Base-by-base conservation (phyloP, 306 rosid species). In the Ormosia semicastrata region DNA sequence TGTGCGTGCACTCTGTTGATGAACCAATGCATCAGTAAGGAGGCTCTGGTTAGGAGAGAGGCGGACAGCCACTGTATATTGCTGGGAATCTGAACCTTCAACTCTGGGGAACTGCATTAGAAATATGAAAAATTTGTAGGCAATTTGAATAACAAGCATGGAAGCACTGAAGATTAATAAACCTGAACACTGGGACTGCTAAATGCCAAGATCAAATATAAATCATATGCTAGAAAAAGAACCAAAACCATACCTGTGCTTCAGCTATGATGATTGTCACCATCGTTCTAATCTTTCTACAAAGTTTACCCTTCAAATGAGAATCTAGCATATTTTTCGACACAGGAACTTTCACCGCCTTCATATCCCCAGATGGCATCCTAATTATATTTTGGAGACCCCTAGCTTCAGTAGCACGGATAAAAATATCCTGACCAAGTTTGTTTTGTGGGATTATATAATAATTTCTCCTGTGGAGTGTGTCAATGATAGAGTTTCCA, bases 331-430 rank as follows among this genome's bases (percentile, higher is more conserved):
- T 90, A 89, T 93, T 89, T 87, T 90, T 95, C 8, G 96, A 95
- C 66, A 88, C 94, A 3, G 98, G 98, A 86, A 95, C 99, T 91
- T 92, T 92, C 40, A 95, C 79, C 34, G 96, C 88, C 89, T 87
- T 95, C 94, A 87, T 89, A 83, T 93, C 98, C 83, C 98, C 99
- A 33, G 99, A 86, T 49, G 97, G 91, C 99, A 95, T 95, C 86
- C 64, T 80, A 59, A 86, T 84, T 81, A 92, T 87, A 84, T 81
- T 92, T 67, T 90, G 85, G 9, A 95, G 92, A 71, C 91, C 97
- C 82, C 91, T 90, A 39, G 87, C 87, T 88, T 95, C 98, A 43
- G 97, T 90, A 77, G 99, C 97, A 71, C 96, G 92, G 77, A 95
- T 87, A 88, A 86, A 95, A 68, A 95, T 90, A 79, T 95, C 98